A percentile compares a stretch with the other conserved stretches of the same genome.
These are phyloP conservation scores for Aspergillus vadensis DNA, from an alignment of 2,329 filamentous ascomycete genomes.

Conservation along the genomic window DNA sequence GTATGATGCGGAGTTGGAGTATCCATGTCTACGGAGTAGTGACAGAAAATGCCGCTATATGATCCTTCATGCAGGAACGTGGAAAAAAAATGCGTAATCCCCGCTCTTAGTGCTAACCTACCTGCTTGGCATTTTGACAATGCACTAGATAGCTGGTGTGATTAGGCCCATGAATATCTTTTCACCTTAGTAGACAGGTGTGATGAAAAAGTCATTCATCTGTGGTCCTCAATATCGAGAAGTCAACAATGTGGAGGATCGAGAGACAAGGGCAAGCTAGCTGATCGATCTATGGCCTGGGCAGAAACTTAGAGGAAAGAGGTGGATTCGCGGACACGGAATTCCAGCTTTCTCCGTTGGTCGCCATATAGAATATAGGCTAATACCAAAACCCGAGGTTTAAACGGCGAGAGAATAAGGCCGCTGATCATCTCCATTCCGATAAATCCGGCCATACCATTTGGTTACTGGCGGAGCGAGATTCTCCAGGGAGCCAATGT, in stretches of 20 bases:
- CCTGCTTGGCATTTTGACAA: slow-evolving; percentile 14
- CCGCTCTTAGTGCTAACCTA: slow-evolving; percentile 15
- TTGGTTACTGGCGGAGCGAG: background rate
- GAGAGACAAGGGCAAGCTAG: background rate
- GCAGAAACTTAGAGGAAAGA: background rate
- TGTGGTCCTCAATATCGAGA: background rate
- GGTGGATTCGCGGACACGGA: background rate
- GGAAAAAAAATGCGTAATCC: slow-evolving; percentile 16
- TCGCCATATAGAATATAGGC: background rate
- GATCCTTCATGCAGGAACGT: slow-evolving; percentile 3
- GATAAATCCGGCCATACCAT: slow-evolving; percentile 6
- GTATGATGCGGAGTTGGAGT: background rate
- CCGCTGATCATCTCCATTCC: background rate
- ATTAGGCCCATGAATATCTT: background rate
- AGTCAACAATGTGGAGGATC: background rate
- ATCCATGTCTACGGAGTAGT: background rate
- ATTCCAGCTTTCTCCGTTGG: background rate
- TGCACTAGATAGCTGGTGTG: background rate
- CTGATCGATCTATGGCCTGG: background rate
- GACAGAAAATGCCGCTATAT: background rate
- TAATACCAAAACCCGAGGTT: slow-evolving; percentile 1
- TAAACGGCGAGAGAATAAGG: slow-evolving; percentile 1
- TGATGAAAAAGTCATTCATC: background rate
- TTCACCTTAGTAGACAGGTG: background rate
- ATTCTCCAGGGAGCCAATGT: background rate